Evolutionary conservation across 345 rosid genomes (phyloP).

Genomic region (Pugionium cornutum): DNA sequence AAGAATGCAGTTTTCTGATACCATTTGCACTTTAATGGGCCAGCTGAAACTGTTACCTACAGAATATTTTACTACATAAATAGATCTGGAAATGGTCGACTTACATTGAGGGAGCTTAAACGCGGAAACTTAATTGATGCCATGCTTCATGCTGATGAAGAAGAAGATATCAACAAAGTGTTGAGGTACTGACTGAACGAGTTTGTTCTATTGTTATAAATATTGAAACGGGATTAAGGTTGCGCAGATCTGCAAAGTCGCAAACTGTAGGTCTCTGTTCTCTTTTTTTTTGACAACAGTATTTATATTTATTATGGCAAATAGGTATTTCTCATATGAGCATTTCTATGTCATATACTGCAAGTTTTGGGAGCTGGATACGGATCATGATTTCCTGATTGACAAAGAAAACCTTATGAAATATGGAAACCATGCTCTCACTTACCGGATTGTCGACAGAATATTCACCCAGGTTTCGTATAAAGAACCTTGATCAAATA

Average conservation of each 20-base stretch:
- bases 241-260: not conserved
- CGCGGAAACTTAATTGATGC: constrained; percentile 88
- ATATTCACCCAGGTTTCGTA: constrained; percentile 89
- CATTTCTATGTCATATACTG: constrained; percentile 97
- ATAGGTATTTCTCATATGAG: constrained; percentile 93
- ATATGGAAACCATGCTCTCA: constrained; percentile 97
- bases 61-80: constrained; percentile 92
- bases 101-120: constrained; percentile 85
- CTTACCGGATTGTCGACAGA: constrained; percentile 91
- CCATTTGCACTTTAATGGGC: constrained; percentile 27
- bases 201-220: constrained; percentile 1
- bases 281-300: constrained; percentile 13
- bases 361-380: constrained; percentile 98
- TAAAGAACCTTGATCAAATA: not conserved
- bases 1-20: constrained; percentile 22
- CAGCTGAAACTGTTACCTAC: constrained; percentile 99
- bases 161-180: constrained; percentile 98
- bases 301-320: constrained; percentile 14
- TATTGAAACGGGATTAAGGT: too few relatives aligned
- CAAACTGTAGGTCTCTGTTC: too few relatives aligned
- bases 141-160: constrained; percentile 90
- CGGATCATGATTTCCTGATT: constrained; percentile 91
- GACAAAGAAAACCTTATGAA: constrained; percentile 94
- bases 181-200: constrained; percentile 58
- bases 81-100: constrained; percentile 85